phyloP scores from a whole-genome alignment of 768 basidiomycete genomes.

The Boletus edulis region DNA sequence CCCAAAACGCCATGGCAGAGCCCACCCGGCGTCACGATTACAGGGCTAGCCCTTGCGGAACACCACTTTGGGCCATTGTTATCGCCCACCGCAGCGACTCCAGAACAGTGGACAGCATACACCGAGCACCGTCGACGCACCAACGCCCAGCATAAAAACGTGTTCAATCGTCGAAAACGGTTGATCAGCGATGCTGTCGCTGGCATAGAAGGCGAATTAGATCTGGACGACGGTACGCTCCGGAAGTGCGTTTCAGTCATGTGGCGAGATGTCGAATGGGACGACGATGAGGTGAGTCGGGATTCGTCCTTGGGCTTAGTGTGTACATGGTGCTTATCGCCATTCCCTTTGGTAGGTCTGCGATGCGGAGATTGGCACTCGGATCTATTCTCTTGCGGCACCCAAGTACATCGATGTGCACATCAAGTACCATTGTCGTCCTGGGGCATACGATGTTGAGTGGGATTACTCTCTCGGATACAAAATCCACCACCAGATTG shows the following conservation, averaged over 20 bases:
- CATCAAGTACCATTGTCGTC: conserved; percentile 3
- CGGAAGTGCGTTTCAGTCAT: conserved; percentile 4
- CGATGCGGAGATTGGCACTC: neutral
- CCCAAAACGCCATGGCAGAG: too few relatives aligned
- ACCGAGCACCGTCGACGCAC: conserved; percentile 1
- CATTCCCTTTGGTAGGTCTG: neutral
- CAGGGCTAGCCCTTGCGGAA: too few relatives aligned
- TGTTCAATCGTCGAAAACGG: neutral
- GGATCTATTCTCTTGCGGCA: conserved; percentile 7
- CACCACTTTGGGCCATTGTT: too few relatives aligned
- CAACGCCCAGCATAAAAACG: neutral
- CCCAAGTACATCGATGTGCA: conserved; percentile 13
- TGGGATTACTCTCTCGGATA: conserved; percentile 11
- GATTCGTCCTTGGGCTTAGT: too few relatives aligned
- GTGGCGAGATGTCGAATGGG: neutral
- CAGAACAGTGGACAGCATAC: conserved; percentile 3
- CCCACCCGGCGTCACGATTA: too few relatives aligned
- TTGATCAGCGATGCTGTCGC: neutral
- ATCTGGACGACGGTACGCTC: neutral
- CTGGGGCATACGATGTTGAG: neutral
- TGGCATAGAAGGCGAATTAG: conserved; percentile 3
- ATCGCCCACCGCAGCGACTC: neutral
- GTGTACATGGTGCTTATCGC: too few relatives aligned
- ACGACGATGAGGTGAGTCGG: neutral
- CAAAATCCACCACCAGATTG: neutral